Evolutionary conservation across 1,139 yeast genomes (phyloP).

Genomic region (Debaryomyces coudertii): DNA sequence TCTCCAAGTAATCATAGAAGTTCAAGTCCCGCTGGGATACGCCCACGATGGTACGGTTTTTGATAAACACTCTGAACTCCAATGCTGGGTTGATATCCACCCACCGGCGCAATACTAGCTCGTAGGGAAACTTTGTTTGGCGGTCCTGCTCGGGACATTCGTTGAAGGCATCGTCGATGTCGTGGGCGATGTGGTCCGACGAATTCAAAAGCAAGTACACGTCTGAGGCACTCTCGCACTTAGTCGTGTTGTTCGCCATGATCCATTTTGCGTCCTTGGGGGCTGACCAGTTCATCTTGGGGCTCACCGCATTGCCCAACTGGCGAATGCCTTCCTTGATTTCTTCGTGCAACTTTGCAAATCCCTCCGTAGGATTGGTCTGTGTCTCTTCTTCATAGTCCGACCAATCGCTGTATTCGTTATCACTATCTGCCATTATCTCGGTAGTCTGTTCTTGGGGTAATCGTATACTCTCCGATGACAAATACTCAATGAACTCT

Average conservation of each 20-base stretch:
- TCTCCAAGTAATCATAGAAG: constrained; percentile 68
- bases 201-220: constrained; percentile 79
- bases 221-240: constrained; percentile 72
- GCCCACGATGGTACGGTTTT: constrained; percentile 63
- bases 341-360: constrained; percentile 59
- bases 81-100: constrained; percentile 78
- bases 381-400: constrained; percentile 30
- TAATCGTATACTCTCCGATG: constrained; percentile 74
- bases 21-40: constrained; percentile 86
- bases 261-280: constrained; percentile 97
- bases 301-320: constrained; percentile 66
- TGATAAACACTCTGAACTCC: constrained; percentile 85
- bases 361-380: constrained; percentile 48
- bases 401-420: constrained; percentile 74
- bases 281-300: constrained; percentile 95
- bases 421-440: constrained; percentile 49
- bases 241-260: constrained; percentile 71
- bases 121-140: constrained; percentile 40
- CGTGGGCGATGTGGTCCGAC: constrained; percentile 86
- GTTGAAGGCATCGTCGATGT: constrained; percentile 72
- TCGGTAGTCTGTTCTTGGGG: constrained; percentile 52
- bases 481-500: constrained; percentile 68
- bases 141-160: constrained; percentile 27
- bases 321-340: constrained; percentile 45
- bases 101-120: constrained; percentile 83